Evolutionary conservation across 2,329 filamentous ascomycete genomes (phyloP).

Genomic region (Sporothrix pseudoabietina): DNA sequence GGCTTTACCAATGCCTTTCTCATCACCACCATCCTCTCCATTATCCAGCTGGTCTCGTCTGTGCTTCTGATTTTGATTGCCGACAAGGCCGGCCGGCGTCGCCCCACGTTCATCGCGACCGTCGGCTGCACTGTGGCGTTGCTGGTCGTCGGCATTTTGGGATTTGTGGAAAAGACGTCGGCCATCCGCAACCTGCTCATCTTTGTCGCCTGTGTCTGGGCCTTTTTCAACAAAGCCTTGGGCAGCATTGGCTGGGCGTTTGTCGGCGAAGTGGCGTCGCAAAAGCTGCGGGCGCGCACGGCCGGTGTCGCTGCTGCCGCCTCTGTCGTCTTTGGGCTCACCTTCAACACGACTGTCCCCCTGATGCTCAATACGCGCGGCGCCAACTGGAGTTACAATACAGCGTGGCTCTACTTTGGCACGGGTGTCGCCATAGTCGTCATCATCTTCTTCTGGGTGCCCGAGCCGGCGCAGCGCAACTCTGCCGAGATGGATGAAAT

Average conservation of each 20-base stretch:
- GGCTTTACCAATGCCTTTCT: slow-evolving; percentile 37
- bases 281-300: slow-evolving; percentile 36
- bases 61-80: slow-evolving; percentile 29
- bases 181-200: slow-evolving; percentile 34
- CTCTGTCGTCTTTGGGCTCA: slow-evolving; percentile 36
- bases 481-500: slow-evolving; percentile 38
- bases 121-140: slow-evolving; percentile 30
- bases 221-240: slow-evolving; percentile 33
- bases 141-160: slow-evolving; percentile 33
- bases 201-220: slow-evolving; percentile 35
- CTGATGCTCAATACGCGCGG: slow-evolving; percentile 34
- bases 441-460: slow-evolving; percentile 35
- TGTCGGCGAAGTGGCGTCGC: slow-evolving; percentile 36
- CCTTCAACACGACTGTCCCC: slow-evolving; percentile 36
- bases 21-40: slow-evolving; percentile 35
- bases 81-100: slow-evolving; percentile 34
- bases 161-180: slow-evolving; percentile 26
- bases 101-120: slow-evolving; percentile 28
- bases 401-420: slow-evolving; percentile 35
- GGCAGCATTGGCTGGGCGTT: slow-evolving; percentile 35
- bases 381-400: slow-evolving; percentile 36
- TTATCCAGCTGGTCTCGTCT: slow-evolving; percentile 32
- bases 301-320: slow-evolving; percentile 35
- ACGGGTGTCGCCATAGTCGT: slow-evolving; percentile 32
- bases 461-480: slow-evolving; percentile 36